Conservation (phyloP, 2,329 filamentous ascomycete species). For the Ceratocystis diversiconidia region DNA sequence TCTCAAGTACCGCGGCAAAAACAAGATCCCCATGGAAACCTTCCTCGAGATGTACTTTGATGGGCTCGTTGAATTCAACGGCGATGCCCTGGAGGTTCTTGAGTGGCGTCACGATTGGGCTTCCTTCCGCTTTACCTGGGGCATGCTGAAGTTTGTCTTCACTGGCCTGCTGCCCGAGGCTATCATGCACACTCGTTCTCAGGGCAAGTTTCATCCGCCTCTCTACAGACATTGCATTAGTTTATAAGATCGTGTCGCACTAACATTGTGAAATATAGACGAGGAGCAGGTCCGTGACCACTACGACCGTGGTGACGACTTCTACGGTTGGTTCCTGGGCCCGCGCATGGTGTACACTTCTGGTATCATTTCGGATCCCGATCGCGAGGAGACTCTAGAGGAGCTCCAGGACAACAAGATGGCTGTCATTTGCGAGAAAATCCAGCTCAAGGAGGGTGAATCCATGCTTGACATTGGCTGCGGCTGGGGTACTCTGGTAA, state of each 20-base stretch:
- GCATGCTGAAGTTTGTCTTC: slow-evolving; percentile 78
- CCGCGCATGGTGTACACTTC: slow-evolving; percentile 99
- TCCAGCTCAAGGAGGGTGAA: slow-evolving; percentile 68
- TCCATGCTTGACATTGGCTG: slow-evolving; percentile 87
- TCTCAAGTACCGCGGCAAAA: slow-evolving; percentile 58
- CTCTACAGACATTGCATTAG: background rate
- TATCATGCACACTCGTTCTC: slow-evolving; percentile 80
- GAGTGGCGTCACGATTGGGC: slow-evolving; percentile 97
- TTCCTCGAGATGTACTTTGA: slow-evolving; percentile 98
- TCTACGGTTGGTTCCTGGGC: slow-evolving; percentile 96
- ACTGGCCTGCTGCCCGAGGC: slow-evolving; percentile 79
- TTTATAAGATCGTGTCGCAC: background rate
- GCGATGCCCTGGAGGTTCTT: slow-evolving; percentile 73
- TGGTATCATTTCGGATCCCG: slow-evolving; percentile 78
- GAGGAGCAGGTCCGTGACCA: slow-evolving; percentile 96
- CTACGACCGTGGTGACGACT: slow-evolving; percentile 96
- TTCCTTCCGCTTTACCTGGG: slow-evolving; percentile 77
- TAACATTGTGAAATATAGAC: slow-evolving; percentile 27
- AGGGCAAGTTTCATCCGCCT: slow-evolving; percentile 32
- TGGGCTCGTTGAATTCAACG: slow-evolving; percentile 88
- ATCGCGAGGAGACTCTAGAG: slow-evolving; percentile 79
- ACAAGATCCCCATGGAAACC: slow-evolving; percentile 78
- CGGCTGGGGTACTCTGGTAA: slow-evolving; percentile 92
- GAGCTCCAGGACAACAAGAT: slow-evolving; percentile 97
- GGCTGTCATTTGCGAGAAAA: slow-evolving; percentile 89